These are phyloP conservation scores for Phyllosticta ampelicida DNA, from an alignment of 2,329 filamentous ascomycete species.

Conservation along the genomic window DNA sequence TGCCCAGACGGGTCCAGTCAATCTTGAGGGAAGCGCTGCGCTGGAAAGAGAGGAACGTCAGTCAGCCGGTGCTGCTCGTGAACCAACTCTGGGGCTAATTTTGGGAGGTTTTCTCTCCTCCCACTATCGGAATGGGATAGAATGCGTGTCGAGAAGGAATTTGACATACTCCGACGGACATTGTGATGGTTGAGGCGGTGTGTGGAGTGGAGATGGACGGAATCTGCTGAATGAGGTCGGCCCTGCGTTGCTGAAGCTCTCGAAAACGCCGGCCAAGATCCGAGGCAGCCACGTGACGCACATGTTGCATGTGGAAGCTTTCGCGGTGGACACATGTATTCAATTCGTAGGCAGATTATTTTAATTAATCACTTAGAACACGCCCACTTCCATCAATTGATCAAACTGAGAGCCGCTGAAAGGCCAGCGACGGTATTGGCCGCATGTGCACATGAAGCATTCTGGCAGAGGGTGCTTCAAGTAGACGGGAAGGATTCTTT, in stretches of 20 bases:
- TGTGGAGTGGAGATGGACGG: constrained; percentile 31
- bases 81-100: constrained; percentile 16
- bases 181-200: constrained; percentile 31
- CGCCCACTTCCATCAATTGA: background rate
- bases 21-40: constrained; percentile 98
- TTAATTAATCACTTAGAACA: background rate
- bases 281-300: constrained; percentile 3
- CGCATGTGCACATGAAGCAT: background rate
- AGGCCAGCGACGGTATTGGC: background rate
- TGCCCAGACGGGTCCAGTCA: constrained; percentile 94
- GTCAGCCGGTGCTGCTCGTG: constrained; percentile 25
- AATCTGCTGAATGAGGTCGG: constrained; percentile 28
- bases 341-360: background rate
- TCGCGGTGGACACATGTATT: background rate
- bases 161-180: constrained; percentile 34
- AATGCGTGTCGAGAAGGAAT: constrained; percentile 11
- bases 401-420: background rate
- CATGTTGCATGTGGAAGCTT: background rate
- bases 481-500: constrained; percentile 9
- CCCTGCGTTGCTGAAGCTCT: constrained; percentile 10
- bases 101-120: background rate
- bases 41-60: constrained; percentile 41
- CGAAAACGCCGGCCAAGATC: constrained; percentile 4
- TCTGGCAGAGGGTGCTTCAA: background rate
- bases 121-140: background rate